Conservation (phyloP, 108 stramenopile genomes). For the Cylindrotheca closterium region DNA sequence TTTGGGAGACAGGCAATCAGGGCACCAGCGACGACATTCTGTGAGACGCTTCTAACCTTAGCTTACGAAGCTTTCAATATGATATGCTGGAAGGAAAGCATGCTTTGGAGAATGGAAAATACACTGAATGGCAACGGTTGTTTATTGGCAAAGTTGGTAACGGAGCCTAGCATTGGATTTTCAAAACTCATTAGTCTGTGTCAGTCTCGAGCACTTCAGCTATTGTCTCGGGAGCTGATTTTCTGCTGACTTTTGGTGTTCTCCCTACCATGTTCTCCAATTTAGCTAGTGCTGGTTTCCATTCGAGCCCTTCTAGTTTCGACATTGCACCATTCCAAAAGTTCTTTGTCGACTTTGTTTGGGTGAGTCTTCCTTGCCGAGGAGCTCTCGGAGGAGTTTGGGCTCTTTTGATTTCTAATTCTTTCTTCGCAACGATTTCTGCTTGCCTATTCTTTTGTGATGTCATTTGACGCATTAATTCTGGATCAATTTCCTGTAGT, state of each 20-base stretch:
- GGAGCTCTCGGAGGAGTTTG: not conserved
- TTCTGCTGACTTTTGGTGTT: not conserved
- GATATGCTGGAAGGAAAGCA: too few species aligned
- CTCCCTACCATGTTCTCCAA: not conserved
- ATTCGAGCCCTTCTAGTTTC: not conserved
- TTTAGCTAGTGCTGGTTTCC: not conserved
- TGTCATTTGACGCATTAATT: not conserved
- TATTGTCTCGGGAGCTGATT: not conserved
- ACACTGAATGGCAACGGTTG: too few species aligned
- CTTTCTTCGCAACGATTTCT: not conserved
- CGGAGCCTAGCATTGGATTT: too few species aligned
- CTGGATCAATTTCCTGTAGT: not conserved
- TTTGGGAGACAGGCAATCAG: conserved; percentile 10
- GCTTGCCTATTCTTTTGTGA: not conserved
- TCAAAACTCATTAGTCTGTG: too few species aligned
- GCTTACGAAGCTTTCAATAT: too few species aligned
- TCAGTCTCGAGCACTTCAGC: not conserved
- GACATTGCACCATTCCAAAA: not conserved
- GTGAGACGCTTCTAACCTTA: too few species aligned
- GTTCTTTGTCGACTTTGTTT: not conserved
- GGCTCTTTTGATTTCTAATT: not conserved
- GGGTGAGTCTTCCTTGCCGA: not conserved
- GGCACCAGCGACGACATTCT: not conserved
- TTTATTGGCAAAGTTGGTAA: too few species aligned
- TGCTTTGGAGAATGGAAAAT: too few species aligned